Conservation (phyloP, 805 yeast genomes). For the Jamesozyma lodderae region DNA sequence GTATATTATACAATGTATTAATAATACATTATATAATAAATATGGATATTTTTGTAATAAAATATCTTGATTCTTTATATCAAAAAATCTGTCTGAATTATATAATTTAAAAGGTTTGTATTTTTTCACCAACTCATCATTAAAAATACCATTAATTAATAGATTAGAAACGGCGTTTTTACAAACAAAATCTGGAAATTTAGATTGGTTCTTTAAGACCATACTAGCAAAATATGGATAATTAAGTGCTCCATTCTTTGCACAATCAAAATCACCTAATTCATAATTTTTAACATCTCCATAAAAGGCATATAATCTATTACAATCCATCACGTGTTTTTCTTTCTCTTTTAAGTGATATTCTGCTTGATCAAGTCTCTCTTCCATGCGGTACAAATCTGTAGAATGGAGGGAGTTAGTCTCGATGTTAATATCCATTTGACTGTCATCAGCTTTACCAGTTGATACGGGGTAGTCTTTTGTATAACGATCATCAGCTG, state of each 20-base stretch:
- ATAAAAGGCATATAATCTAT: slow-evolving; percentile 1
- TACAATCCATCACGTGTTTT: no score
- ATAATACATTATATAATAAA: neutral
- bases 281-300: slow-evolving; percentile 2
- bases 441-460: no score
- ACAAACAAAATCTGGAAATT: slow-evolving; percentile 3
- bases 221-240: slow-evolving; percentile 1
- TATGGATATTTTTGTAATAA: neutral
- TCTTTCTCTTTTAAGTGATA: no score
- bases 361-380: no score
- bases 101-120: neutral
- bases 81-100: no score
- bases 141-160: neutral
- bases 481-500: no score
- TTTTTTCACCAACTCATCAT: slow-evolving; percentile 1
- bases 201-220: neutral
- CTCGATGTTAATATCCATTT: no score
- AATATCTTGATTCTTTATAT: neutral
- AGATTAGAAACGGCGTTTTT: no score
- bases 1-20: neutral
- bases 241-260: slow-evolving; percentile 2
- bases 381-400: no score
- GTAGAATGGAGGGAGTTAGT: no score
- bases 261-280: slow-evolving; percentile 3
- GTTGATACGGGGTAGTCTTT: no score